Evolutionary conservation across 176 grass and related monocot species (phyloP), one percentile per base, ranked within the genome.

Genomic region (Aegilops umbellulata): DNA sequence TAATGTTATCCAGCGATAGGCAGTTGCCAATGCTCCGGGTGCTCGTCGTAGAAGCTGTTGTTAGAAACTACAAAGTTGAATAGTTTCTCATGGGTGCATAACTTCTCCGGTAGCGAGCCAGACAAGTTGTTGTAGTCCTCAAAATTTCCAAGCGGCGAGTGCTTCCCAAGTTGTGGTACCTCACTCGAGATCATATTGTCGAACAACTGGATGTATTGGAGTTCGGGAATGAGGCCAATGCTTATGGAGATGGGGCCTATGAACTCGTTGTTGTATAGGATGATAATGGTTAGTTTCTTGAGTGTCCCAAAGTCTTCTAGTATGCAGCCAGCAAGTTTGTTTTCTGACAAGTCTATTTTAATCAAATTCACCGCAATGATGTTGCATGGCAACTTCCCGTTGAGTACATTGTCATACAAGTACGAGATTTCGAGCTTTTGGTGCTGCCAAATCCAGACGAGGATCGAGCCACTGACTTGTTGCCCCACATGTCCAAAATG

Each of bases 131-230:
- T 20, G 65, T 2, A 6, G 14, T 87, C 61, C 67, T 97, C 88
- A 16, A 97, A 3, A 68, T 89, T 87, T n/a, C 17, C 19, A 6
- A 97, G 86, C 9, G 10, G 35, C 5, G 86, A 92, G 82, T 92
- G 73, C 16, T 81, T 86, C 32, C 95, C 95, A 17, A 94, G 85
- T 67, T 30, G 61, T 1, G 92, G 95, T 23, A 94, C 80, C 44
- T 53, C 26, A 0, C 92, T 90, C 1, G 81, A 74, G 9, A 94
- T 74, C 0, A 64, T 64, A 81, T 97, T 94, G 30, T 2, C 1
- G 44, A 91, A 92, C 19, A 97, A 7, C 10, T 90, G 41, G 30
- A 92, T 12, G 80, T 84, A 81, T 0, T 0, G 8, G 29, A 94
- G 57, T 5, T 7, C 62, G 13, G 86, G 78, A 0, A 97, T 80